Percentiles rank a stretch among this genome's conserved stretches.
Evolutionary conservation across 78 protist genomes (phyloP).

Genomic region (Dictyostelium purpureum): DNA sequence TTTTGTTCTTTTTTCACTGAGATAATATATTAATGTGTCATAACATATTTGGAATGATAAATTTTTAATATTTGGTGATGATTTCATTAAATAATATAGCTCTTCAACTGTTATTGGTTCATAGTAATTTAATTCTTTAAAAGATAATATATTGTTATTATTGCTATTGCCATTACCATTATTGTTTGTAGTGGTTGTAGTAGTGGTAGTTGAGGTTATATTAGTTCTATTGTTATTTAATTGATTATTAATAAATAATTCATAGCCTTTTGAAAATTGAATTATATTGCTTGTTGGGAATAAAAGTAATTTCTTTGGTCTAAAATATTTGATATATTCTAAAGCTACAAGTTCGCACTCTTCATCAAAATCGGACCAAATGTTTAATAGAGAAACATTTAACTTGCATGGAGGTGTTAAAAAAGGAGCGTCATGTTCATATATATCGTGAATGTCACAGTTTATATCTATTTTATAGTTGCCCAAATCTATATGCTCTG

Average conservation of each 20-base stretch:
- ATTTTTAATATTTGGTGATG: background rate
- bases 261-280: background rate
- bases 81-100: background rate
- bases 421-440: background rate
- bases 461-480: background rate
- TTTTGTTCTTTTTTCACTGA: background rate
- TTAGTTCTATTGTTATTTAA: too few relatives aligned
- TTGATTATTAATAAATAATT: background rate
- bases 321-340: background rate
- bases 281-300: background rate
- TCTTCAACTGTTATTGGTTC: constrained; percentile 5
- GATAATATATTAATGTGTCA: constrained; percentile 5
- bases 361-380: constrained; percentile 8
- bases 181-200: too few relatives aligned
- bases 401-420: background rate
- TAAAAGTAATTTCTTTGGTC: background rate
- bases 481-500: background rate
- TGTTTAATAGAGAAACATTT: background rate
- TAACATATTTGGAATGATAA: constrained; percentile 11
- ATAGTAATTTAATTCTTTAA: background rate
- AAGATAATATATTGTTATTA: background rate
- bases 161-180: too few relatives aligned
- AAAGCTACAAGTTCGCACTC: background rate
- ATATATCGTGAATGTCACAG: background rate
- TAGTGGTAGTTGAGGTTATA: too few relatives aligned